Evolutionary conservation across 2,329 filamentous ascomycete species (phyloP).

Genomic region (Zalaria obscura): DNA sequence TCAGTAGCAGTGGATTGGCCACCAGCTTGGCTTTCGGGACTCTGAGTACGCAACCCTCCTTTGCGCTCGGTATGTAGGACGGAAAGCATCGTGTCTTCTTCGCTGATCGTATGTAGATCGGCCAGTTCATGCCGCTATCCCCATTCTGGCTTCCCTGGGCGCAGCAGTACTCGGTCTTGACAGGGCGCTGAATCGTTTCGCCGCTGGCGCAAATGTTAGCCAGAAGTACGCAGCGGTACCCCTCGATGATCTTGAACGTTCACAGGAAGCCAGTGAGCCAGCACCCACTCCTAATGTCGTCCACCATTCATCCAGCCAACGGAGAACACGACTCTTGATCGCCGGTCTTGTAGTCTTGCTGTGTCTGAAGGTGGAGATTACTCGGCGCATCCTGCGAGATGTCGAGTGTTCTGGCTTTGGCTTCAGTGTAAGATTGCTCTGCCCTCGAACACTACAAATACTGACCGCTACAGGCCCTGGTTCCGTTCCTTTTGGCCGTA

Average conservation of each 20-base stretch:
- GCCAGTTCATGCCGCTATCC: constrained; percentile 28
- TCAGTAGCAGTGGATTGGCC: not conserved
- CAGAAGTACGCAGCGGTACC: constrained; percentile 14
- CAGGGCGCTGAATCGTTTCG: constrained; percentile 14
- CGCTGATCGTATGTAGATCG: not conserved
- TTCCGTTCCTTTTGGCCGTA: constrained; percentile 15
- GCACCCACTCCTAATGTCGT: constrained; percentile 10
- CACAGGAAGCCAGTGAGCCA: constrained; percentile 9
- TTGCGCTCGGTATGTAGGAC: constrained; percentile 11
- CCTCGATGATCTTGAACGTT: constrained; percentile 13
- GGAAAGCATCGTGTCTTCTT: not conserved
- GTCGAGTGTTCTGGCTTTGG: constrained; percentile 26
- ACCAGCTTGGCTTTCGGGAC: not conserved
- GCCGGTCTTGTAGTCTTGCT: constrained; percentile 15
- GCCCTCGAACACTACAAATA: not conserved
- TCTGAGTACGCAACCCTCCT: constrained; percentile 9
- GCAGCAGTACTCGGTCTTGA: constrained; percentile 21
- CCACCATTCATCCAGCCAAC: constrained; percentile 11
- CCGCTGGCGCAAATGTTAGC: not conserved
- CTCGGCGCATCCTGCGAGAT: constrained; percentile 25
- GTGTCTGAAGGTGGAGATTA: constrained; percentile 21
- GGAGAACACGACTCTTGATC: constrained; percentile 13
- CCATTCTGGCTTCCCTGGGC: constrained; percentile 27
- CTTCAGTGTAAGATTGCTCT: constrained; percentile 3
- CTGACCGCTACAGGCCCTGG: constrained; percentile 7